Base-by-base conservation (phyloP, 306 rosid genomes). In the Quillaja saponaria region DNA sequence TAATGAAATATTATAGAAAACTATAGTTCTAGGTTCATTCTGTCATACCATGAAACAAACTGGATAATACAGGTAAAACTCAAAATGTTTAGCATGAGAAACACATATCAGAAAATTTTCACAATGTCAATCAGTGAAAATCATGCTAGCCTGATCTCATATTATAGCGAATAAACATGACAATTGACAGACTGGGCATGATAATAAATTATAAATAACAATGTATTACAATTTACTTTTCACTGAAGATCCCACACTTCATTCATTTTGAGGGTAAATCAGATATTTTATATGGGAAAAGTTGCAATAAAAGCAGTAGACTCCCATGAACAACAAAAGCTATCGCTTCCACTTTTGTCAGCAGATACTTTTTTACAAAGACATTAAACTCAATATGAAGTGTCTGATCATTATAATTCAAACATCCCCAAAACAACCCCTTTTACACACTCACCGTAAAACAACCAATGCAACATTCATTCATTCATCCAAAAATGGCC, bases 401-500 rank as follows among this genome's bases (percentile, higher is more conserved):
- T 55, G 46, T 55, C 64, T 75, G 39, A 68, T 39, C 33, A 68
- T 68, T 13, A 70, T 10, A 56, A 65, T 62, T 51, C 52, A 61
- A 66, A 73, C 42, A 59, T 45, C 74, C 49, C 61, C 69, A 47
- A 58, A 35, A 38, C 40, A 34, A 52, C 67, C 50, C 55, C 15
- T 64, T 37, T 33, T 31, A 19, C n/a, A n/a, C 58, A 18, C 54
- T 19, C 58, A 62, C 49, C 66, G 55, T 8, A 62, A 20, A 46
- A 62, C 45, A 49, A 59, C 66, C 81, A 41, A 51, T 9, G 53
- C 57, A 69, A 61, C 72, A 52, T 38, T 60, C n/a, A n/a, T n/a
- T n/a, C n/a, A n/a, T 64, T 61, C 58, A 66, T 53, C 66, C 78
- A 45, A 80, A 72, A 49, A 72, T 7, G 64, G 25, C 46, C 42